Evolutionary conservation across 805 yeast genomes (phyloP), one percentile per base, ranked within the genome.

Genomic region (Starmerella vaccinii): DNA sequence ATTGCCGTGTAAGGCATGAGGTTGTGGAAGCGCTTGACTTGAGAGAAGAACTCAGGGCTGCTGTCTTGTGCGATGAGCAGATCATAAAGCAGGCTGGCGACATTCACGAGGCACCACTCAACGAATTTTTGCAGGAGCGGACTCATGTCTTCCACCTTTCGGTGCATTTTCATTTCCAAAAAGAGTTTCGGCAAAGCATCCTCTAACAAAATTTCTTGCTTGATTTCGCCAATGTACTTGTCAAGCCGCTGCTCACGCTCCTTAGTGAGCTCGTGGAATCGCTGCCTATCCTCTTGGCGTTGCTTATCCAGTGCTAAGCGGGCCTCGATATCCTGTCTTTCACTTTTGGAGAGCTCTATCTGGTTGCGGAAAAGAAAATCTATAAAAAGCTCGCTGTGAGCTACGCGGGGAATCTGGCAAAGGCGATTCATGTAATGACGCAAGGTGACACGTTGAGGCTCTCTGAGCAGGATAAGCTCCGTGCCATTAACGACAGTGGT

Each of bases 71-170:
- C 92, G 22, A 90, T 70, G 58, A 88, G 82, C 34, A 83, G 59
- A 56, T 85, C 87, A 65, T 85, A 89, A 2, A 90, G 68, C 0
- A 95, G 82, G 0, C 95, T 84, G 0, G 97, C 86, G 8, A 86
- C 66, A 63, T 88, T 90, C 10, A 90, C 76, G 54, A 87, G 79
- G 53, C 82, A 76, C 86, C 95, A 82, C 58, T 84, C 87, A 38
- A 86, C 71, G 56, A 89, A 81, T 44, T 84, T 76, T 55, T 73
- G 72, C 40, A 88, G 70, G 34, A 84, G 71, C 1, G 84, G 82
- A 5, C 90, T 77, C 45, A 87, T 69, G 8, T 83, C 77, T 12
- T 67, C 66, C 6, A 84, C 73, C 13, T 68, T 69, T 0, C 68
- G 64, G 35, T 80, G 75, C 3, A 65, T 62, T 48, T 82, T 82